phyloP scores from a whole-genome alignment of 73 alveolate genomes.

The Paramecium primaurelia region DNA sequence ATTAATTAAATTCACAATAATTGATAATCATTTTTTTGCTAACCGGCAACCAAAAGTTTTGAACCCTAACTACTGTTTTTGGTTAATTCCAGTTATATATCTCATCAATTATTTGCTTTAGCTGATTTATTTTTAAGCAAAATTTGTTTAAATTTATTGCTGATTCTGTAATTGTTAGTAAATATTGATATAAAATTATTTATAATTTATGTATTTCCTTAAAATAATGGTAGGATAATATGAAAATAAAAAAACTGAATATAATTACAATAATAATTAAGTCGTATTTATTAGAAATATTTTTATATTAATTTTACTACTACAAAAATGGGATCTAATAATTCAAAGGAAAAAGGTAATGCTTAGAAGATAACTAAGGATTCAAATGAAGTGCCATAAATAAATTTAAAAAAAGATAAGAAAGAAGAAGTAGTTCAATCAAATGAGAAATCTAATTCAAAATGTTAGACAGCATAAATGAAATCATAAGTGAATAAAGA shows the following conservation, averaged over 20 bases:
- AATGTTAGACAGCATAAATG: background rate
- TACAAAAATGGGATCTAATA: background rate
- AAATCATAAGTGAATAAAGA: background rate
- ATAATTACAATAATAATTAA: background rate
- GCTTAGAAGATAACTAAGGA: background rate
- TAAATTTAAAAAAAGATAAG: background rate
- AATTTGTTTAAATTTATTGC: no score
- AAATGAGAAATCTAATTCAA: background rate
- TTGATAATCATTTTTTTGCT: background rate
- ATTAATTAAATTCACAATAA: background rate
- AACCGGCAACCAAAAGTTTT: background rate
- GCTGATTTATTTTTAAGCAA: no score
- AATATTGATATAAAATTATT: no score
- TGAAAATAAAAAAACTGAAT: background rate
- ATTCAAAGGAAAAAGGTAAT: background rate
- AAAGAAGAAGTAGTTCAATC: background rate
- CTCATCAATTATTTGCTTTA: no score
- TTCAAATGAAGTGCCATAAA: background rate
- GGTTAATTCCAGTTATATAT: background rate
- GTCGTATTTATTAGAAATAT: background rate
- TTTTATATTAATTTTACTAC: background rate
- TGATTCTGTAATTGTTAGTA: no score
- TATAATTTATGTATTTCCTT: no score
- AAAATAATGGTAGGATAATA: background rate
- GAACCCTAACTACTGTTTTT: background rate